phyloP scores from a whole-genome alignment of 805 yeast species.

The Lachancea sp. region DNA sequence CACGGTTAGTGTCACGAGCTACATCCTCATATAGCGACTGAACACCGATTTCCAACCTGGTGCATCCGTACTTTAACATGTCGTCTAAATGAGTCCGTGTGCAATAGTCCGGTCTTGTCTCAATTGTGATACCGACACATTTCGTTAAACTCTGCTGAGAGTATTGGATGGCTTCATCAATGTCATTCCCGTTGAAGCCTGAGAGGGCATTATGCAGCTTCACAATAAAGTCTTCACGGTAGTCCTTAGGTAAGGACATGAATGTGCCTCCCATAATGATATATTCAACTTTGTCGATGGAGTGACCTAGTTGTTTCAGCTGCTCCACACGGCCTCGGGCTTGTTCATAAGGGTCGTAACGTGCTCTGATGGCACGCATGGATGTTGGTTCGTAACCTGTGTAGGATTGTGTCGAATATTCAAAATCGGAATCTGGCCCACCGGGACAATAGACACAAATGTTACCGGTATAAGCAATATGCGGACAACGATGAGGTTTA shows the following conservation, averaged over 20 bases:
- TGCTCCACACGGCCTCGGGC: constrained; percentile 97
- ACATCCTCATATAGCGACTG: constrained; percentile 97
- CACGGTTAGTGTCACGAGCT: constrained; percentile 96
- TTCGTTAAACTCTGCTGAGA: constrained; percentile 93
- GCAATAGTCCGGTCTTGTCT: constrained; percentile 97
- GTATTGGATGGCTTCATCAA: constrained; percentile 84
- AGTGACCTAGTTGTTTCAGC: constrained; percentile 88
- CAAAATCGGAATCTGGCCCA: constrained; percentile 97
- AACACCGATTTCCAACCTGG: constrained; percentile 93
- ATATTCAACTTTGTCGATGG: constrained; percentile 95
- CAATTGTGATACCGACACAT: constrained; percentile 97
- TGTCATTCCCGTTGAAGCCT: constrained; percentile 78
- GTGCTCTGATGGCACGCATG: constrained; percentile 97
- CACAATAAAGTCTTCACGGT: constrained; percentile 82
- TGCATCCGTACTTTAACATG: constrained; percentile 94
- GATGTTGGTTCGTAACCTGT: constrained; percentile 99
- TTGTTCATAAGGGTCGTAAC: constrained; percentile 97
- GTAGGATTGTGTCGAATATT: constrained; percentile 94
- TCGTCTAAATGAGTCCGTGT: constrained; percentile 92
- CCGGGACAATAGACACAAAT: constrained; percentile 99
- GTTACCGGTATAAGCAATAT: constrained; percentile 96
- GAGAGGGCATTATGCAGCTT: constrained; percentile 92
- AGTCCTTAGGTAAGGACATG: constrained; percentile 87
- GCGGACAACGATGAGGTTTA: constrained; percentile 98
- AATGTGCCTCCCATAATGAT: constrained; percentile 99